phyloP scores from a whole-genome alignment of 352 stramenopile species.

The Pythium scleroteichum region DNA sequence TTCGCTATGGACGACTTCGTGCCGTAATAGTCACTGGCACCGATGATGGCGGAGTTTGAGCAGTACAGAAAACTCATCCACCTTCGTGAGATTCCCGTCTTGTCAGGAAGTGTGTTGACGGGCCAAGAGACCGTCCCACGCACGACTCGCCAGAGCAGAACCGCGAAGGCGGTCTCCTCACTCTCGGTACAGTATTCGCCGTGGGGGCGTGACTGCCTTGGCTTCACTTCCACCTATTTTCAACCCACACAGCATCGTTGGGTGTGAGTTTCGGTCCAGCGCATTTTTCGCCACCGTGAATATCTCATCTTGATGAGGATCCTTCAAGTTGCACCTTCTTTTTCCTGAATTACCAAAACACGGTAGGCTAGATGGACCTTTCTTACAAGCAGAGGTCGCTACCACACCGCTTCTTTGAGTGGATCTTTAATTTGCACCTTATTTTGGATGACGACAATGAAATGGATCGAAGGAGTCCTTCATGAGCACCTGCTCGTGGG shows the following conservation, averaged over 20 bases:
- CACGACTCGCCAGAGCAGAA: too few relatives aligned
- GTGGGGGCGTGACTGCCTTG: not conserved
- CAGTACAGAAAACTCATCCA: too few relatives aligned
- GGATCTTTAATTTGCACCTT: not conserved
- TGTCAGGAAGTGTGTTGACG: too few relatives aligned
- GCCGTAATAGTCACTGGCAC: too few relatives aligned
- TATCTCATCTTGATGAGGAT: slow-evolving; percentile 6
- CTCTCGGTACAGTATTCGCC: too few relatives aligned
- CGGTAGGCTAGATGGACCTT: not conserved
- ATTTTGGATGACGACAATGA: not conserved
- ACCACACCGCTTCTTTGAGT: not conserved
- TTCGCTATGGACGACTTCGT: too few relatives aligned
- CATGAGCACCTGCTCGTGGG: slow-evolving; percentile 14
- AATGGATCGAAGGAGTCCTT: slow-evolving; percentile 4
- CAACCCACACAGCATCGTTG: slow-evolving; percentile 1
- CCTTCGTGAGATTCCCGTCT: too few relatives aligned
- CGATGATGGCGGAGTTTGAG: too few relatives aligned
- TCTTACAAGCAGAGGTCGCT: not conserved
- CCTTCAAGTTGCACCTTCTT: slow-evolving; percentile 18
- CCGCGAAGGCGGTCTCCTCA: too few relatives aligned
- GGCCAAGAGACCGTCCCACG: too few relatives aligned
- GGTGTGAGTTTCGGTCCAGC: slow-evolving; percentile 14
- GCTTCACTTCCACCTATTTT: slow-evolving; percentile 15
- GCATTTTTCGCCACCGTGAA: slow-evolving; percentile 6
- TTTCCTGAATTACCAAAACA: slow-evolving; percentile 1